Evolutionary conservation across 805 yeast genomes (phyloP).

Genomic region (Saturnispora bothae): DNA sequence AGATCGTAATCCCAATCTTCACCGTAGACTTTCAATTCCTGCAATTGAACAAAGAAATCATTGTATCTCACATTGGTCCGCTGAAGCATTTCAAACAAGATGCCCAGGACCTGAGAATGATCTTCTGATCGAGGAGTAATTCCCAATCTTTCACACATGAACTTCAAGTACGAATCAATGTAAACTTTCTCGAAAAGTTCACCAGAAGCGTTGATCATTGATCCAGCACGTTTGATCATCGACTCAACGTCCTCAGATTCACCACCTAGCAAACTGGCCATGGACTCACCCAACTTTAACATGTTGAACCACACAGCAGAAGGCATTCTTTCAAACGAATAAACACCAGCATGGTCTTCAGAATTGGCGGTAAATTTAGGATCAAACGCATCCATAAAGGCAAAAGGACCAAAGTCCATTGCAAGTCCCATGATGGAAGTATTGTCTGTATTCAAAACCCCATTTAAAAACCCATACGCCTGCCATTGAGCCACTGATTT

Average conservation of each 20-base stretch:
- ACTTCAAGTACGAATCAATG: constrained; percentile 43
- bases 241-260: constrained; percentile 45
- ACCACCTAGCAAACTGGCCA: constrained; percentile 74
- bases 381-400: constrained; percentile 77
- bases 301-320: constrained; percentile 89
- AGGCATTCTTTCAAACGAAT: constrained; percentile 78
- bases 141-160: constrained; percentile 63
- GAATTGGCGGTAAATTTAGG: constrained; percentile 82
- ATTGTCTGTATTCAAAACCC: constrained; percentile 91
- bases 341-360: constrained; percentile 64
- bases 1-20: constrained; percentile 24
- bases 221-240: constrained; percentile 51
- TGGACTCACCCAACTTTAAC: constrained; percentile 69
- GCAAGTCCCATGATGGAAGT: constrained; percentile 83
- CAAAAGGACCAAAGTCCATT: constrained; percentile 92
- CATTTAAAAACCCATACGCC: constrained; percentile 84
- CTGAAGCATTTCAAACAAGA: constrained; percentile 51
- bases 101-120: constrained; percentile 38
- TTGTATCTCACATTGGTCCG: constrained; percentile 68
- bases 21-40: constrained; percentile 30
- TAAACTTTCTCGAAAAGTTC: constrained; percentile 56
- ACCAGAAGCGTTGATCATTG: constrained; percentile 52
- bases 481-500: constrained; percentile 76
- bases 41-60: constrained; percentile 60
- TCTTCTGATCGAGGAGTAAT: constrained; percentile 34